Base-by-base conservation (phyloP, 2,329 filamentous ascomycete genomes). In the Sclerotinia minor region DNA sequence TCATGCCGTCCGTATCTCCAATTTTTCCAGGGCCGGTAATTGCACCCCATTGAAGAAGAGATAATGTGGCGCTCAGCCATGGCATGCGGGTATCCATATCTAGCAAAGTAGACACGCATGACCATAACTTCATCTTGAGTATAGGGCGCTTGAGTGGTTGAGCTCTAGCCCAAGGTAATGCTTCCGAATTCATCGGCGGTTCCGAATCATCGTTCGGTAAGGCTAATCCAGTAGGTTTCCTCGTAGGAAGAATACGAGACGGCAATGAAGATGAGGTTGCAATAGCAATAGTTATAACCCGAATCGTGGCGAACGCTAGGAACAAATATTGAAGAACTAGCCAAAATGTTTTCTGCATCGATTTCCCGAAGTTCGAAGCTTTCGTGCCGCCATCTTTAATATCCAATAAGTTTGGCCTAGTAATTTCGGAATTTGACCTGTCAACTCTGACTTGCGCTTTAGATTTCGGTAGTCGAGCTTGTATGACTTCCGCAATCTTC, bases 31-130 rank as follows among this genome's bases (percentile, higher is more conserved):
- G 92, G 32, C 93, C 92, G 75, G 83, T 82, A 76, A 94, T 80
- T 75, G 88, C 84, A 73, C 87, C 83, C 83, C 91, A 89, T 80
- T 95, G 92, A 73, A 90, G 78, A 79, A 97, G 85, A 68, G 91
- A 90, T 69, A 95, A 78, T 73, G 86, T 81, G 76, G 92, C 92
- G 76, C 84, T 84, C 67, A 97, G 84, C 94, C 94, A 98, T 71
- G 94, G 94, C 92, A 97, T 96, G 79, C 92, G 91, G 72, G 82
- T 79, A 73, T 89, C 84, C 76, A 97, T 80, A 82, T 93, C 88
- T 73, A 93, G 80, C 71, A 96, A 79, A 77, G 87, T 88, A 70
- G 88, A 88, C 67, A 89, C 78, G 79, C 91, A 92, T 74, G 87
- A 83, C 88, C 91, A 97, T 64, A 92, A 78, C 74, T 86, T 87